Evolutionary conservation across 257 asterid species (phyloP), one percentile per base, ranked within the genome.

Genomic region (Rauvolfia tetraphylla): DNA sequence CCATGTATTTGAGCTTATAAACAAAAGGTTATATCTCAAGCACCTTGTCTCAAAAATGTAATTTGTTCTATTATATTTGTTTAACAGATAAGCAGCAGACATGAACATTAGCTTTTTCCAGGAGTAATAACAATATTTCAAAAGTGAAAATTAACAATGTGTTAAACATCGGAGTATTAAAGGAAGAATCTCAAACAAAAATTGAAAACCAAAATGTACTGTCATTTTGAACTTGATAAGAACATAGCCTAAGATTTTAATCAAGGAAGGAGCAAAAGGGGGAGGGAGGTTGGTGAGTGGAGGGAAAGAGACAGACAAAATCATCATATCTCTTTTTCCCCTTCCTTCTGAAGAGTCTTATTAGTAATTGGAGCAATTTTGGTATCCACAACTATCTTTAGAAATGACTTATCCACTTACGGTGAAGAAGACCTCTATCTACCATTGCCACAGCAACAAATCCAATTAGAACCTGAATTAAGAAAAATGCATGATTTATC

Each of bases 381-480:
- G 38, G 39, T 31, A 27, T 51, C 31, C 23, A 44, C 62, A 4
- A 20, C 34, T 48, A 22, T 12, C 15, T 74, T 2, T 0, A 65
- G 73, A 39, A 76, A 33, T 5, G 23, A 51, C 20, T 75, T 29
- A 72, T 76, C 33, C 78, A 85, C 97, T 89, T 86, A 95, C 99
- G 83, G 82, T 89, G 91, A 68, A 95, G 85, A 83, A 92, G 96
- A 63, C 88, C 94, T 85, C 82, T 89, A 73, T 95, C 93, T 79
- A 95, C 97, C 99, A 95, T 90, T 65, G 97, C 92, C 80, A 95
- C 74, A 71, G 93, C 98, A 82, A 95, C 96, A 74, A 87, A 91
- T 75, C 91, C 97, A 81, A 92, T 92, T 38, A 92, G 84, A 76
- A 92, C 97, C 99, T 95, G 82, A 29, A 82, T 46, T 7, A 31